A percentile compares a stretch with the other conserved stretches of the same genome.
Evolutionary conservation across 805 yeast species (phyloP).

Genomic region (Millerozyma acaciae): DNA sequence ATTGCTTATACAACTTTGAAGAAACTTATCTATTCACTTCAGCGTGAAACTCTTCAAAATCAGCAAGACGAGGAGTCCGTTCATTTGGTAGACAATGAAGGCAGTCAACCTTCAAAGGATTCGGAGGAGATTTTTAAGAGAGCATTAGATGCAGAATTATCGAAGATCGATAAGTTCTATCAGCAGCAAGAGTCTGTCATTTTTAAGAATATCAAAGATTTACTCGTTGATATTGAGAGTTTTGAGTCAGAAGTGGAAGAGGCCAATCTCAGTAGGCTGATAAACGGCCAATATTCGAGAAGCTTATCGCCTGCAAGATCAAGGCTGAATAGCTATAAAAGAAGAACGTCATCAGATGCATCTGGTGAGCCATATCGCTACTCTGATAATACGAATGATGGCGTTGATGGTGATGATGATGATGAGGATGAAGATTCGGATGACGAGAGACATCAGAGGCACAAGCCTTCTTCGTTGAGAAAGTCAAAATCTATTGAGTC

Average conservation of each 20-base stretch:
- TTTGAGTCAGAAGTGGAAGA: slow-evolving; percentile 42
- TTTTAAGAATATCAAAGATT: slow-evolving; percentile 48
- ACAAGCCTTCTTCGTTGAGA: slow-evolving; percentile 1
- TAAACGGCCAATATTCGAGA: slow-evolving; percentile 2
- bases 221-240: slow-evolving; percentile 59
- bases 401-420: slow-evolving; percentile 27
- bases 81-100: slow-evolving; percentile 27
- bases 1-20: slow-evolving; percentile 86
- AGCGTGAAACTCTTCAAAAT: slow-evolving; percentile 50
- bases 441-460: slow-evolving; percentile 13
- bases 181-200: slow-evolving; percentile 59
- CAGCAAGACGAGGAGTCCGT: slow-evolving; percentile 24
- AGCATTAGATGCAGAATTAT: slow-evolving; percentile 74
- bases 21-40: slow-evolving; percentile 77
- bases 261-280: slow-evolving; percentile 5
- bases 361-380: slow-evolving; percentile 14
- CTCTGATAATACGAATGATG: slow-evolving; percentile 26
- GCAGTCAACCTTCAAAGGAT: slow-evolving; percentile 31
- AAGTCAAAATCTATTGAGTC: slow-evolving; percentile 28
- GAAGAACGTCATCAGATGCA: slow-evolving; percentile 7
- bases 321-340: slow-evolving; percentile 2
- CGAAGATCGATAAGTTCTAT: slow-evolving; percentile 75
- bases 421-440: slow-evolving; percentile 32
- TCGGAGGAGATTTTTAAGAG: slow-evolving; percentile 58
- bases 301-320: not conserved